A percentile compares a stretch with the other conserved stretches of the same genome.
phyloP scores from a whole-genome alignment of 192 early-diverging fungal genomes.

The Coemansia sp. region DNA sequence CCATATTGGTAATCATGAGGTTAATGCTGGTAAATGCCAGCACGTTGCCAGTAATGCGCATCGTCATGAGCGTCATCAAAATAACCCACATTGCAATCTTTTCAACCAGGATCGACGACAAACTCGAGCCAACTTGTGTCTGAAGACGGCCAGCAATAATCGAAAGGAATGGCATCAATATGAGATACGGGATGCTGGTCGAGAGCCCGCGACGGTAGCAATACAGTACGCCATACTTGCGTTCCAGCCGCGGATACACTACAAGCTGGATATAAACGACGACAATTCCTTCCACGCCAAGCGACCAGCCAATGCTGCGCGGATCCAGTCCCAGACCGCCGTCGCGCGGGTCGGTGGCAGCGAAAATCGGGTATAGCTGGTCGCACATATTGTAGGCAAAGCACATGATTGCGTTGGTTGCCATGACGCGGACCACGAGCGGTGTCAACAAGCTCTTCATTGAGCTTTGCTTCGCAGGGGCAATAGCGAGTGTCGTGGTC shows the following conservation, averaged over 20 bases:
- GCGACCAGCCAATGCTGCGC: constrained; percentile 54
- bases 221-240: constrained; percentile 46
- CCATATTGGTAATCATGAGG: constrained; percentile 38
- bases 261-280: constrained; percentile 59
- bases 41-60: constrained; percentile 23
- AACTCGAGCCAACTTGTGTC: not conserved
- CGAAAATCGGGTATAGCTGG: constrained; percentile 49
- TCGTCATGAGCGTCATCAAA: constrained; percentile 14
- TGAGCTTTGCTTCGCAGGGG: constrained; percentile 6
- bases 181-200: constrained; percentile 8
- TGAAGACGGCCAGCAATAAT: not conserved
- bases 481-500: too few relatives aligned
- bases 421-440: constrained; percentile 17
- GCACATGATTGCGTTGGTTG: constrained; percentile 21
- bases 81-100: constrained; percentile 31
- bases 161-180: constrained; percentile 13
- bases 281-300: constrained; percentile 41
- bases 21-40: constrained; percentile 42
- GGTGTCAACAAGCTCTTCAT: constrained; percentile 25
- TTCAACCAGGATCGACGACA: not conserved
- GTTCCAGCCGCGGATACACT: constrained; percentile 45
- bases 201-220: constrained; percentile 43
- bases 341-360: constrained; percentile 26
- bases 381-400: constrained; percentile 29
- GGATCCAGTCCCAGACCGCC: constrained; percentile 61